Evolutionary conservation across 805 yeast genomes (phyloP).

Genomic region (Pichia rugopelliculosa): DNA sequence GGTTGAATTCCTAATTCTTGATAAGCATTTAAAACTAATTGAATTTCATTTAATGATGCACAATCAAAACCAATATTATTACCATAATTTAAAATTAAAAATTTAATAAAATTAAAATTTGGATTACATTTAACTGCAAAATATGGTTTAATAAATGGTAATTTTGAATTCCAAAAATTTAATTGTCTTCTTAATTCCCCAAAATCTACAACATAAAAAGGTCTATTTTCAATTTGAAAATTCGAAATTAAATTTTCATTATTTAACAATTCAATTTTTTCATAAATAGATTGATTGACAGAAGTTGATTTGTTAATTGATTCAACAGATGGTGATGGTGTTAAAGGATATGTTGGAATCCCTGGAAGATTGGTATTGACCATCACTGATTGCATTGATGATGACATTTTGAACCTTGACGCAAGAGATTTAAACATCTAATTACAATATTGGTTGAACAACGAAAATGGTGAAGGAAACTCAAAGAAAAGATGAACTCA

Average conservation of each 20-base stretch:
- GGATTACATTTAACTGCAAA: slow-evolving; percentile 96
- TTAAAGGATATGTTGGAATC: slow-evolving; percentile 6
- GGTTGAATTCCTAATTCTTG: slow-evolving; percentile 3
- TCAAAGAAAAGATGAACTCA: no score
- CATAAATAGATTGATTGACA: slow-evolving; percentile 10
- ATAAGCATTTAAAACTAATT: slow-evolving; percentile 39
- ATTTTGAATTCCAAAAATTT: slow-evolving; percentile 50
- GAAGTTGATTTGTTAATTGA: background rate
- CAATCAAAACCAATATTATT: slow-evolving; percentile 69
- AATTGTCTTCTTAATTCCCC: slow-evolving; percentile 60
- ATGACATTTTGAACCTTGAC: slow-evolving; percentile 2
- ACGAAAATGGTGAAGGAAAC: background rate
- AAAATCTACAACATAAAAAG: slow-evolving; percentile 84
- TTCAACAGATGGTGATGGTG: slow-evolving; percentile 8
- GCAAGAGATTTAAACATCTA: slow-evolving; percentile 8
- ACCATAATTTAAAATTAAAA: slow-evolving; percentile 50
- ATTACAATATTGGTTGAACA: background rate
- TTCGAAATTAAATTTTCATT: background rate
- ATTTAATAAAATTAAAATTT: slow-evolving; percentile 48
- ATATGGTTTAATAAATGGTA: slow-evolving; percentile 78
- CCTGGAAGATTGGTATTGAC: background rate
- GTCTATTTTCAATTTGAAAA: slow-evolving; percentile 17
- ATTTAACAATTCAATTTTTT: slow-evolving; percentile 7
- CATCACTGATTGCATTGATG: background rate
- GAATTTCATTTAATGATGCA: slow-evolving; percentile 84